Base-by-base conservation (phyloP, 2,329 filamentous ascomycete genomes). In the Chrysosporium queenslandicum region DNA sequence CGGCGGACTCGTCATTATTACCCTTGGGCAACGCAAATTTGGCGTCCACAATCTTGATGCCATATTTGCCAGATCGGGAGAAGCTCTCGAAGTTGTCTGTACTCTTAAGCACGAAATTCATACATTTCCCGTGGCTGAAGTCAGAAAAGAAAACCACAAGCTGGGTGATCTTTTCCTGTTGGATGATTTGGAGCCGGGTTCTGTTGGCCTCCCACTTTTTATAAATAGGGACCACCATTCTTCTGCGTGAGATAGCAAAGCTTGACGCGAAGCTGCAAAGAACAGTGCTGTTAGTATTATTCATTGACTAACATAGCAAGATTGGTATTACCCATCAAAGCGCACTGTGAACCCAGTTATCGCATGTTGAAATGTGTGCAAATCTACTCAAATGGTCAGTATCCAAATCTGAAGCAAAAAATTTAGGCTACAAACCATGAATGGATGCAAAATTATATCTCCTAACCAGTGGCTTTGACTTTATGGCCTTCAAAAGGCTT, bases 121-220 rank as follows among this genome's bases (percentile, higher is more conserved):
- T 88, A 64, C 86, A 87, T 59, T 87, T 82, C 2, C 89, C 88
- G 61, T 94, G 86, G 40, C 80, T 81, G 67, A 94, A 95, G 55
- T 90, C 86, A 58, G 88, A 83, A 66, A 95, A 92, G 70, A 94
- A 96, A 2, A 83, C 88, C 20, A 94, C 71, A 27, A 96, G 72
- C 66, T 94, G 87, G 20, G 86, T 69, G 12, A 85, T 78, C 61
- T 82, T 86, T 56, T 89, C 86, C 58, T 85, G 83, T 58, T 81
- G 77, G 32, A 95, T 81, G 34, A 95, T 76, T 65, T 95, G 89
- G 6, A 95, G 74, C 32, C 90, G 81, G 7, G 87, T 87, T 34
- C 77, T 78, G n/a, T 77, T 81, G 2, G 89, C 86, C 64, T 94
- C 88, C 87, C 87, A 94, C 67, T 92, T 92, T 71, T 95, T 94